Base-by-base conservation (phyloP, 495 filamentous ascomycete species). In the Ramalina peruviana region DNA sequence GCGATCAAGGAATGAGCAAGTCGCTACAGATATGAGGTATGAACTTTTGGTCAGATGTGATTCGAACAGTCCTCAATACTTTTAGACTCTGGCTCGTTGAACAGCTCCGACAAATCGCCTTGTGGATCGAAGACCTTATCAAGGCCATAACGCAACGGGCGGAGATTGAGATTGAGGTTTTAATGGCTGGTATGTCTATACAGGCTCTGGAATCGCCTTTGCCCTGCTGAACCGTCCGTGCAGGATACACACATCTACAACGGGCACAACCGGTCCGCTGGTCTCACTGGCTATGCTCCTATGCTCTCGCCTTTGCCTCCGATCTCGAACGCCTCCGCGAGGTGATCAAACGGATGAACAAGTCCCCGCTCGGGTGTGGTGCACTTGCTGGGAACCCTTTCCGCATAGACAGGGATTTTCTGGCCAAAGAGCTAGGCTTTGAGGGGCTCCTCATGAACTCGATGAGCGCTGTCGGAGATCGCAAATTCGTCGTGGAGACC, bases 351-450 rank as follows among this genome's bases (percentile, higher is more conserved):
- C 73, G 86, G 15, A 81, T 95, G 21, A 94, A 95, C 63, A 66
- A 72, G 48, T 81, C 75, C 54, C 86, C 89, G 0, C 78, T 95
- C 2, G 90, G 89, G 6, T 82, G 79, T 48, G 88, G 90, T 50
- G 90, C 88, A 1, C 73, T 95, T 2, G 86, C 88, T n/a, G 89
- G 89, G 23, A 95, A 96, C 68, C 79, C 86, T 4, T 95, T 95
- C 67, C 71, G 76, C 55, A 86, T 96, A 60, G 90, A 95, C 62
- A 80, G 89, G n/a, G 80, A 84, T 51, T 77, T 80, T 48, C 86
- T 96, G 73, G 85, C 87, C 10, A 74, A 82, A 61, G 89, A 96
- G 67, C 78, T 96, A 3, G 87, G 88, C 49, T 96, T 95, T 57
- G 81, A 84, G 0, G 81, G 80, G 6, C 67, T 94, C 30, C 69